Base-by-base conservation (phyloP, 2,329 filamentous ascomycete genomes). In the Microsporum canis region DNA sequence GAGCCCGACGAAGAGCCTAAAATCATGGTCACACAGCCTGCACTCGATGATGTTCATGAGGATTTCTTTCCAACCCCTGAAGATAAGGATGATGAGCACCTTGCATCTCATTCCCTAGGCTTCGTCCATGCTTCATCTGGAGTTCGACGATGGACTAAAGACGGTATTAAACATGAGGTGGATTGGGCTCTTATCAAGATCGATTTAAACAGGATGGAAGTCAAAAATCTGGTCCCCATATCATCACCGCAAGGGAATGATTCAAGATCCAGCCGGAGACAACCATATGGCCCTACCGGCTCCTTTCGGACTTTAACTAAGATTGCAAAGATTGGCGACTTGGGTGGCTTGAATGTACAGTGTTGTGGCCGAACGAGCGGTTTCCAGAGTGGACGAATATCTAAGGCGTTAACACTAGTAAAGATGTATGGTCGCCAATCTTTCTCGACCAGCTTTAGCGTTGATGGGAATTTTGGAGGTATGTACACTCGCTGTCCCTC, bases 171-270 rank as follows among this genome's bases (percentile, higher is more conserved):
- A 4, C 92, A 96, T 71, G 92, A 97, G 72, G 91, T 97, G 51
- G 92, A 97, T 72, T 97, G 92, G 92, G 91, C 91, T 0, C 78
- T 97, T 1, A 91, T 97, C 67, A 84, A 88, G 66, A 89, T 97
- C 65, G 78, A 87, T 8, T 79, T 86, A 3, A 81, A 86, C 8
- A 84, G 92, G 0, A 77, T 86, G 12, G 88, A 92, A 2, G 78
- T 82, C 0, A 81, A 84, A 62, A 96, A 96, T 67, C 74, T 83
- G 8, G 86, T 96, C 27, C 41, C 64, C 38, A 38, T 47, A 38
- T 34, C 60, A 14, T 39, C 39, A 29, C 33, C 31, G 29, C 51
- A 51, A 12, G 8, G 61, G 29, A 38, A 38, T n/a, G 36, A 23
- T 17, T 57, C 43, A 60, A 23, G 17, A 7, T 27, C 14, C n/a